Evolutionary conservation across 306 rosid genomes (phyloP).

Genomic region (Heteromeles arbutifolia): DNA sequence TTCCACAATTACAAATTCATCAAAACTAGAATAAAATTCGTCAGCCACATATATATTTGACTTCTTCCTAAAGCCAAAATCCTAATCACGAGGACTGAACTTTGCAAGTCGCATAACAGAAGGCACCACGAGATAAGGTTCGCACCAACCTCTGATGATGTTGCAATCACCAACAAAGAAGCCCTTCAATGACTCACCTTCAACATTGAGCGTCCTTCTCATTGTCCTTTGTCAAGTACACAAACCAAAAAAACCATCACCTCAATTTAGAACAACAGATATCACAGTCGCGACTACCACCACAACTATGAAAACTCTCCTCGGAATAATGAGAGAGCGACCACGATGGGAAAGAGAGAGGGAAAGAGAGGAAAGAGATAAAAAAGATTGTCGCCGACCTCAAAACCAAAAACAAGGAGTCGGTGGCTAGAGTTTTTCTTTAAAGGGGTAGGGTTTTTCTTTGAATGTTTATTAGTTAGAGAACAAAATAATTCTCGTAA

Average conservation of each 20-base stretch:
- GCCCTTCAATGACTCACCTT: neutral
- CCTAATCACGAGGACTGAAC: neutral
- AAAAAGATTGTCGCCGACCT: neutral
- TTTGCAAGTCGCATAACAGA: neutral
- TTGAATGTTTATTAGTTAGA: neutral
- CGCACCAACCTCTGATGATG: neutral
- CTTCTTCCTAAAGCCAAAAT: too few relatives aligned
- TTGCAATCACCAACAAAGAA: neutral
- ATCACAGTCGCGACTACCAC: neutral
- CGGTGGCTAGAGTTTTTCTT: neutral
- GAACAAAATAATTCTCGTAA: too few relatives aligned
- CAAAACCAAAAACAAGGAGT: neutral
- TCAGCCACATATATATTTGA: too few relatives aligned
- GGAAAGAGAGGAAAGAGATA: too few relatives aligned
- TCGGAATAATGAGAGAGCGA: too few relatives aligned
- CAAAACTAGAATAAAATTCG: too few relatives aligned
- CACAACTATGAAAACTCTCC: neutral
- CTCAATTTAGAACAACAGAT: too few relatives aligned
- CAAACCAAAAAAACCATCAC: neutral
- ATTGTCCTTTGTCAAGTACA: too few relatives aligned
- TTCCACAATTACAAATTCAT: too few relatives aligned
- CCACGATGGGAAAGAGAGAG: neutral
- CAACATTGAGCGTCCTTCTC: neutral
- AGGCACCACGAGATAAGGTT: neutral
- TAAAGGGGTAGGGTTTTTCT: neutral